phyloP scores from a whole-genome alignment of 108 stramenopile genomes.

The Cyclostephanos tholiformis region DNA sequence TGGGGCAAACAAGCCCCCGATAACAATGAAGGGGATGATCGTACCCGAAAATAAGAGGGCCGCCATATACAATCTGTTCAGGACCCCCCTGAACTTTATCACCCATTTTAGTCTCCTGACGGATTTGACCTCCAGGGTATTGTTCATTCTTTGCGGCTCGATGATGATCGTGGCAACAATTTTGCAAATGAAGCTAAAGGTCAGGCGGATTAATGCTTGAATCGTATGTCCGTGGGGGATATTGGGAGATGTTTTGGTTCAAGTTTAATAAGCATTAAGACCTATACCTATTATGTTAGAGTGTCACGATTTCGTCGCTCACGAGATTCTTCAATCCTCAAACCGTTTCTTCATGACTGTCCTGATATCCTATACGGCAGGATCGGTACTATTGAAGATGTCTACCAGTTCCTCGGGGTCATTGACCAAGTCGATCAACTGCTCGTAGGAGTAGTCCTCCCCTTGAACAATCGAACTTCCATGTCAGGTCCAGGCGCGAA shows the following conservation, averaged over 20 bases:
- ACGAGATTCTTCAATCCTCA: slow-evolving; percentile 22
- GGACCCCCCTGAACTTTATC: slow-evolving; percentile 93
- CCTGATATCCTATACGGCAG: slow-evolving; percentile 1
- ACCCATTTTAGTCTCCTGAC: slow-evolving; percentile 90
- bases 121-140: slow-evolving; percentile 62
- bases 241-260: neutral
- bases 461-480: slow-evolving; percentile 68
- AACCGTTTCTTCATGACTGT: slow-evolving; percentile 38
- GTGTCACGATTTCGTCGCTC: slow-evolving; percentile 34
- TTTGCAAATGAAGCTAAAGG: slow-evolving; percentile 57
- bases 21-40: slow-evolving; percentile 91
- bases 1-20: no score
- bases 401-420: slow-evolving; percentile 80
- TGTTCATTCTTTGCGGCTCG: slow-evolving; percentile 65
- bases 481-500: slow-evolving; percentile 76
- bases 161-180: slow-evolving; percentile 75
- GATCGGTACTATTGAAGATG: slow-evolving; percentile 46
- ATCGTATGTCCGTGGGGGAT: neutral
- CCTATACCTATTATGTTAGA: slow-evolving; percentile 1
- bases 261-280: no score
- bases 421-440: slow-evolving; percentile 67
- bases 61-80: slow-evolving; percentile 94
- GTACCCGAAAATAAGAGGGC: slow-evolving; percentile 95
- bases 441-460: slow-evolving; percentile 66
- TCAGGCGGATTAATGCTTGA: slow-evolving; percentile 20